Evolutionary conservation across 1,284 basidiomycete genomes (phyloP), one percentile per base, ranked within the genome.

Genomic region (Ustilago shanxiensis): DNA sequence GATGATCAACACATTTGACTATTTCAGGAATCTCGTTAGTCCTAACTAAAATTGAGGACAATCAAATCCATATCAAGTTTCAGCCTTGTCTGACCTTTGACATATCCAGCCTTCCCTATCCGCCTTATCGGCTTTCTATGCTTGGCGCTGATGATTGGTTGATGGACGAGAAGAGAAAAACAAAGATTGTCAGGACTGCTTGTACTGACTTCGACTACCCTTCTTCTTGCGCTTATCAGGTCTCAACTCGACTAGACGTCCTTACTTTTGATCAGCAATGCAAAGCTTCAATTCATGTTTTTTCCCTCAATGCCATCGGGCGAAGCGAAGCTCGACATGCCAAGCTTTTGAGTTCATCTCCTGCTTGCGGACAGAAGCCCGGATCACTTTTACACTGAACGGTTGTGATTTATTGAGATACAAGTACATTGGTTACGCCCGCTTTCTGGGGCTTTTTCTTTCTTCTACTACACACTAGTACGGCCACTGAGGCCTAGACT

Each of bases 61-160:
- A 69, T 70, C 72, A 75, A 75, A 75, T 75, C 62, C 72, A 70
- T 75, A 44, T 70, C 66, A 75, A 75, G 72, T 75, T 75, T 75
- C 72, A 75, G 72, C 72, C 72, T 75, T 75, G 72, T 75, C 72
- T 75, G 72, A 75, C 44, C 52, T 51, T 33, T 13, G n/a, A 13
- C n/a, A 24, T 24, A 24, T 24, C 44, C 5, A 49, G 4, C 31
- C 28, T 24, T 22, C 16, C 6, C 37, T 45, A 22, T 18, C 22
- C n/a, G n/a, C n/a, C n/a, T n/a, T n/a, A 22, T 7, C 52, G n/a
- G n/a, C 41, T 6, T n/a, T 11, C 20, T 1, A 28, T 50, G 47
- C 47, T 26, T 4, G 13, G 9, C 13, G 20, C 7, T 49, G 45
- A 13, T 49, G 45, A 20, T 22, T 13, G 45, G 45, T 22, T 13